Base-by-base conservation (phyloP, 495 filamentous ascomycete species). In the Aspergillus heteromorphus region DNA sequence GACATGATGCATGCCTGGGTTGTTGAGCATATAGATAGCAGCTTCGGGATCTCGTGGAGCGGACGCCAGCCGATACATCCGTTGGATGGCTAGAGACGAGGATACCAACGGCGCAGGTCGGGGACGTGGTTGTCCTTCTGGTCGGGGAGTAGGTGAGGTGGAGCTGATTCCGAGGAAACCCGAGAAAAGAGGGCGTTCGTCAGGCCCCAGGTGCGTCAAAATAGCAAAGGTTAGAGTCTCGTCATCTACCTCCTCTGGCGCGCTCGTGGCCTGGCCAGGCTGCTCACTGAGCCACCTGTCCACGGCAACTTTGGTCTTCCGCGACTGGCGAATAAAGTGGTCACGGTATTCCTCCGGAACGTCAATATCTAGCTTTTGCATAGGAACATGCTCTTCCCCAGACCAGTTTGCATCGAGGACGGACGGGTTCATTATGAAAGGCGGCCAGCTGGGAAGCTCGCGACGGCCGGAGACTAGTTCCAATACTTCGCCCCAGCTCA, bases 401-500 rank as follows among this genome's bases (percentile, higher is more conserved):
- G 76, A 70, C 34, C 82, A 77, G 9, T 83, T 83, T 0, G 90
- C 71, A 16, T 82, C 81, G 13, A 67, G 57, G 3, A 73, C 61
- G 1, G 74, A 63, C 17, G 70, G 59, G 17, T 80, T 79, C 59
- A 95, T 80, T 54, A 85, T 81, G 59, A 95, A 95, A 0, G 91
- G 87, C 18, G 92, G 92, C 91, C 92, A 96, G 40, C 73, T 71
- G 2, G 93, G 93, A 40, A 97, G 76, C 45, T 93, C 87, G 23
- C 87, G 79, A 51, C 92, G 83, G 7, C 92, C 92, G 52, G 89
- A 91, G 6, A 96, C 91, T 57, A 89, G 82, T 70, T 99, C 93
- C 20, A 99, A 76, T 6, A 97, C 89, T 59, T 97, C 95, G 1
- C 92, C 92, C 95, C 95, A 99, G 58, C 89, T 92, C n/a, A 97